A percentile compares a stretch with the other conserved stretches of the same genome.
phyloP scores from a whole-genome alignment of 495 filamentous ascomycete genomes.

The Sordaria brevicollis region DNA sequence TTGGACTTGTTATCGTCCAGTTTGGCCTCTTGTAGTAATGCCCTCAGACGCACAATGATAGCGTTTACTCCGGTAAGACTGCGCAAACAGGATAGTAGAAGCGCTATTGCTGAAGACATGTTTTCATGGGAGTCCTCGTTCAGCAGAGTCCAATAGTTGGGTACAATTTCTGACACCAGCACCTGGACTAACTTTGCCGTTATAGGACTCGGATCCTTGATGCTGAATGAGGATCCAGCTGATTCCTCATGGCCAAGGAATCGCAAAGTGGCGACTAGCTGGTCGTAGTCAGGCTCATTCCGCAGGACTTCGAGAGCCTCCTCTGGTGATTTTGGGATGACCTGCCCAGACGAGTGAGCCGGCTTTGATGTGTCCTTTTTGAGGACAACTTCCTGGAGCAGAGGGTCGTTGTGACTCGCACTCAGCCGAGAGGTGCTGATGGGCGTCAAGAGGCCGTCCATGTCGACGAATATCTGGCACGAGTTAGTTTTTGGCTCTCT shows the following conservation, averaged over 20 bases:
- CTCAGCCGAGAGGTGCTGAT: constrained; percentile 25
- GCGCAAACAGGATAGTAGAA: constrained; percentile 56
- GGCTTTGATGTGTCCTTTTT: constrained; percentile 10
- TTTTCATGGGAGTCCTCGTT: constrained; percentile 28
- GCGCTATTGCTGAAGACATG: constrained; percentile 16
- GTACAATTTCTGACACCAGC: constrained; percentile 58
- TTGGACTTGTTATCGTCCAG: constrained; percentile 22
- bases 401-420: not conserved
- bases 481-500: constrained; percentile 1
- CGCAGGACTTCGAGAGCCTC: constrained; percentile 54
- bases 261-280: constrained; percentile 40
- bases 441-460: constrained; percentile 42
- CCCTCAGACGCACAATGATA: constrained; percentile 50
- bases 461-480: constrained; percentile 4
- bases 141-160: constrained; percentile 66
- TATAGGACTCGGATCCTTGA: constrained; percentile 52
- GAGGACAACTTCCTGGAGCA: constrained; percentile 9
- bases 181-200: constrained; percentile 59
- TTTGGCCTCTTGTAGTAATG: constrained; percentile 34
- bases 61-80: constrained; percentile 66
- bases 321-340: constrained; percentile 31
- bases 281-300: constrained; percentile 51
- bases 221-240: constrained; percentile 35
- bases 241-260: constrained; percentile 38
- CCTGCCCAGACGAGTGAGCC: not conserved